Conservation (phyloP, 331 rosid species). For the Malus hybrid region DNA sequence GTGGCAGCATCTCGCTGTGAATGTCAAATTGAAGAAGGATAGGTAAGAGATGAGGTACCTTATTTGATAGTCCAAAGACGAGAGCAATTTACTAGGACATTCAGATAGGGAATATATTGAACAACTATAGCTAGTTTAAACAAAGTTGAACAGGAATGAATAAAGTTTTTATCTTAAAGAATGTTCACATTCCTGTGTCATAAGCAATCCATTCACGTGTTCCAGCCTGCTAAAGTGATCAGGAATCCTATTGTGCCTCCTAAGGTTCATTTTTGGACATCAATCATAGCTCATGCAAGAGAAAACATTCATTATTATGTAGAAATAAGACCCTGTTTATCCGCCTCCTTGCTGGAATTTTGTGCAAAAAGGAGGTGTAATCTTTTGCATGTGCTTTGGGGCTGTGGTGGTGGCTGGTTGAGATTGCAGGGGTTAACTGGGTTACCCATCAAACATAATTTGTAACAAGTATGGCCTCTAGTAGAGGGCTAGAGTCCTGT, state of each 20-base stretch:
- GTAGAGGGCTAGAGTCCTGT: background rate
- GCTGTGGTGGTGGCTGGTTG: background rate
- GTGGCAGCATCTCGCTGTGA: conserved; percentile 94
- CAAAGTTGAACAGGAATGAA: background rate
- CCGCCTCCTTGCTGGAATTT: background rate
- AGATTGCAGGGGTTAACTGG: background rate
- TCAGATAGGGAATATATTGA: background rate
- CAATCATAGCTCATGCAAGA: background rate
- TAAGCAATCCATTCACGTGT: background rate
- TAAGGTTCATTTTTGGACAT: background rate
- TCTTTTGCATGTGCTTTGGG: background rate
- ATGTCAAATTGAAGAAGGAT: conserved; percentile 15
- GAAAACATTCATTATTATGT: background rate
- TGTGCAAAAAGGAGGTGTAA: background rate
- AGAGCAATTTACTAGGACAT: background rate
- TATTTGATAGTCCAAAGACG: background rate
- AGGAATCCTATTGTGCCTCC: background rate
- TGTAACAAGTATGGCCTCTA: background rate
- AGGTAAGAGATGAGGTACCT: background rate
- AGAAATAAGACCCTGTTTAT: background rate
- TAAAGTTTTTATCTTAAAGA: background rate
- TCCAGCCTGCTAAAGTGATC: background rate
- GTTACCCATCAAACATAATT: background rate
- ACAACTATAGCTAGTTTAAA: background rate
- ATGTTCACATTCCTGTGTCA: background rate